Percentiles rank a stretch among this genome's conserved stretches.
These are phyloP conservation scores for Talaromyces sp. DNA, from an alignment of 2,329 filamentous ascomycete species.

Conservation along the genomic window DNA sequence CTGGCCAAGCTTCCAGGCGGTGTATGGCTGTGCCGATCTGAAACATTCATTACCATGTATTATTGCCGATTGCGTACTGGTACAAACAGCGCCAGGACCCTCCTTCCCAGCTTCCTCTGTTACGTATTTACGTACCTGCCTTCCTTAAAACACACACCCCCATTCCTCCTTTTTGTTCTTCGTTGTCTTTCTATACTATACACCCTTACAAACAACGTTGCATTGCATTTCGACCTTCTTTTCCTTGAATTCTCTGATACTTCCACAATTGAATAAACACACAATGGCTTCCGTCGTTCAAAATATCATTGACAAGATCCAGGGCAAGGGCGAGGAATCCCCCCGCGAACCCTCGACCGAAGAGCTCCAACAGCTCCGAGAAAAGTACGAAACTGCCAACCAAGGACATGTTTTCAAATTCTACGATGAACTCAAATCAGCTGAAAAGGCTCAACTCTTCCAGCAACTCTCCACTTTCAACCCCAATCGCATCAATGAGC, in stretches of 20 bases:
- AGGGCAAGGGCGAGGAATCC: constrained; percentile 39
- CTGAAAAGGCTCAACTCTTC: constrained; percentile 76
- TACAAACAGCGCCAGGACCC: neutral
- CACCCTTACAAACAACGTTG: neutral
- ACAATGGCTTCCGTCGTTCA: constrained; percentile 45
- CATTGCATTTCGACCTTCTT: neutral
- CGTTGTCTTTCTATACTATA: neutral
- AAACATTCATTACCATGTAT: neutral
- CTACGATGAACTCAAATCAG: constrained; percentile 72
- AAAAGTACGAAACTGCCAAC: constrained; percentile 70
- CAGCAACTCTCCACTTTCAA: constrained; percentile 79
- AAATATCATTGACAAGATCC: constrained; percentile 50
- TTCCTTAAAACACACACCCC: constrained; percentile 9
- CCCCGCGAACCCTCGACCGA: constrained; percentile 58
- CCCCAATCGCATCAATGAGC: constrained; percentile 80
- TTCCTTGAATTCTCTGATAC: neutral
- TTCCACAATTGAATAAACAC: neutral
- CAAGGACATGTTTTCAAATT: constrained; percentile 85
- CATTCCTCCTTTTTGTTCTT: constrained; percentile 1
- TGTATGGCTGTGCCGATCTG: constrained; percentile 7
- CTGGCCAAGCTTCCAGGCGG: constrained; percentile 2
- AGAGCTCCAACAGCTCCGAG: constrained; percentile 65
- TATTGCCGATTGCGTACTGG: neutral
- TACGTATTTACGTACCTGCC: constrained; percentile 7
- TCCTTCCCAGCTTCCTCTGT: constrained; percentile 1